Base-by-base conservation (phyloP, 1,284 basidiomycete species). In the Ustilago loliicola region DNA sequence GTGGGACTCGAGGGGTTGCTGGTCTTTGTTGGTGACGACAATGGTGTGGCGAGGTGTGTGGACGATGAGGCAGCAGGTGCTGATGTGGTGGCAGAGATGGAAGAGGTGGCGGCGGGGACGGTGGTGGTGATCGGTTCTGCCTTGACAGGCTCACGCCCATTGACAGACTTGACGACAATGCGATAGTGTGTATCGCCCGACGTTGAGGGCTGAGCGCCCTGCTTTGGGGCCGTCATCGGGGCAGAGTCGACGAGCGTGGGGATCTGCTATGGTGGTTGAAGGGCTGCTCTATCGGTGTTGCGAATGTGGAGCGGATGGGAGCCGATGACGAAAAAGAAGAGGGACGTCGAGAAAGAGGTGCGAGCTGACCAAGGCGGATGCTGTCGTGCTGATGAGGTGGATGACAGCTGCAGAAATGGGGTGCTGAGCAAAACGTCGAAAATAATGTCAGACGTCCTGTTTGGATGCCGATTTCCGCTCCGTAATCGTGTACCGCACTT, bases 91-190 rank as follows among this genome's bases (percentile, higher is more conserved):
- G 50, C 36, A 11, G 66, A 61, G 42, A 65, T 23, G 9, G 57
- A 9, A 19, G 48, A 27, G 17, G 48, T 27, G 17, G 48, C 11
- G n/a, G 48, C n/a, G 42, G n/a, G n/a, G 15, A 6, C 5, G 42
- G n/a, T 21, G 21, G 42, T 21, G 42, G 42, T 9, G 42, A 45
- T 34, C 0, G 64, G 61, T 51, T 73, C 71, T 1, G 32, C 21
- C 42, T 77, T 77, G 75, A 73, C 59, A 57, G 71, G 70, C 23
- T 72, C 69, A 48, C 67, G 74, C 21, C 74, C 74, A 23, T 77
- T 77, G 62, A 77, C 74, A 17, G 74, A 72, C 27, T 72, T 77
- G 59, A 77, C 74, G n/a, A 77, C 47, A 69, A 77, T 77, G 55
- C 74, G 69, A 23, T 77, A 69, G 48, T 68, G 64, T 15, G 68